phyloP scores from a whole-genome alignment of 345 rosid genomes.

The Gossypium sturtianum region DNA sequence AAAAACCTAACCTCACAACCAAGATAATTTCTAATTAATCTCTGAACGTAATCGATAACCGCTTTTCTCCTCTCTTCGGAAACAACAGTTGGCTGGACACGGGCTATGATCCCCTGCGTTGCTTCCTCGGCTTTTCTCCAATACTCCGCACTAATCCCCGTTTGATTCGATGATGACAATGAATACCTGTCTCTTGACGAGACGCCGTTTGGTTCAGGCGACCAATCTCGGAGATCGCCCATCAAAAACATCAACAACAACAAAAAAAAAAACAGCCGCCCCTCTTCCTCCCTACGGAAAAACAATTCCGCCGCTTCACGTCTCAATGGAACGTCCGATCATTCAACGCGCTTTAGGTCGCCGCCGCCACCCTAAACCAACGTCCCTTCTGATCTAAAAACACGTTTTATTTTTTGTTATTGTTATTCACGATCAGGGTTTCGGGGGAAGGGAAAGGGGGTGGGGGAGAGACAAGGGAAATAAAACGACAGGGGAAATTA shows the following conservation, averaged over 20 bases:
- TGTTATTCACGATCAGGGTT: constrained; percentile 11
- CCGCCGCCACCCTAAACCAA: neutral
- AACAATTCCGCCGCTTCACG: neutral
- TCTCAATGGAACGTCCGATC: neutral
- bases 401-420: neutral
- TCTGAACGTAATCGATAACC: constrained; percentile 60
- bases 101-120: constrained; percentile 50
- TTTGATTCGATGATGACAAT: constrained; percentile 27
- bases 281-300: neutral
- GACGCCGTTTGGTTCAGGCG: constrained; percentile 41
- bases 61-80: constrained; percentile 68
- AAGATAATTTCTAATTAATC: constrained; percentile 37
- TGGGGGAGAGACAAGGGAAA: neutral
- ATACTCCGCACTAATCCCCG: constrained; percentile 34
- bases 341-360: neutral
- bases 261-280: no score
- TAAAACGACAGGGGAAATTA: constrained; percentile 2
- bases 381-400: neutral
- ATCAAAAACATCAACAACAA: constrained; percentile 26
- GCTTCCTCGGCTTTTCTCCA: constrained; percentile 64
- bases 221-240: constrained; percentile 70
- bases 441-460: neutral
- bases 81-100: constrained; percentile 58
- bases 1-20: constrained; percentile 49
- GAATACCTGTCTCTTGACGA: constrained; percentile 39